A percentile compares a stretch with the other conserved stretches of the same genome.
phyloP scores from a whole-genome alignment of 768 basidiomycete genomes.

The Scleroderma citrinum region DNA sequence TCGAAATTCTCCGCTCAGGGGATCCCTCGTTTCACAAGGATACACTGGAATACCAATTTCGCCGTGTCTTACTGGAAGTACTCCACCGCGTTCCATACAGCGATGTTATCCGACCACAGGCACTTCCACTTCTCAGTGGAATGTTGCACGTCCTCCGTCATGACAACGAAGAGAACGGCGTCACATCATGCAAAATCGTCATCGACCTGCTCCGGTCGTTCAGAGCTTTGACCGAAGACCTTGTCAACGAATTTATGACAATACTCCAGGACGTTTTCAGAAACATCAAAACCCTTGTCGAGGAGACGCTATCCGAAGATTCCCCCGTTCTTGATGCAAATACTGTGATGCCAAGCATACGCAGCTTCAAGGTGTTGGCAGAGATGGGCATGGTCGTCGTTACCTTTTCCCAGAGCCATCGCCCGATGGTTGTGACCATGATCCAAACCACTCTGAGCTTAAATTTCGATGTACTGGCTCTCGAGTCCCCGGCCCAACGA shows the following conservation, averaged over 20 bases:
- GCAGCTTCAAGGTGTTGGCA: constrained; percentile 89
- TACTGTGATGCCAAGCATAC: constrained; percentile 59
- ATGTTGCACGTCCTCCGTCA: constrained; percentile 78
- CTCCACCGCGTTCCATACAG: constrained; percentile 80
- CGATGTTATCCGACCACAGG: constrained; percentile 70
- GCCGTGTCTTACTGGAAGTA: constrained; percentile 83
- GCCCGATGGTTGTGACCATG: constrained; percentile 54
- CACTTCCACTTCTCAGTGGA: constrained; percentile 62
- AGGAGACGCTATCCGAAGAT: constrained; percentile 67
- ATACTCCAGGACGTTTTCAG: constrained; percentile 74
- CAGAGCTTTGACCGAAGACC: constrained; percentile 64
- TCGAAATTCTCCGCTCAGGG: constrained; percentile 66
- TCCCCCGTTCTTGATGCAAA: constrained; percentile 52
- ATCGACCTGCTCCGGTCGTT: constrained; percentile 83
- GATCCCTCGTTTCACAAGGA: constrained; percentile 65
- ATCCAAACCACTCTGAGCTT: constrained; percentile 67
- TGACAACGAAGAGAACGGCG: constrained; percentile 96
- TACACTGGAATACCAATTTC: constrained; percentile 70
- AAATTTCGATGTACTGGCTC: constrained; percentile 71
- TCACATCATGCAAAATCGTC: constrained; percentile 84
- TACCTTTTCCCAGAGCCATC: constrained; percentile 80
- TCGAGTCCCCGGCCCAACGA: constrained; percentile 79
- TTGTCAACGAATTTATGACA: constrained; percentile 71
- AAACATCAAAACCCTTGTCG: constrained; percentile 67
- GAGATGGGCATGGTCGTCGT: constrained; percentile 93